Base-by-base conservation (phyloP, 139 green algal species). In the Spirogloea muscicola region DNA sequence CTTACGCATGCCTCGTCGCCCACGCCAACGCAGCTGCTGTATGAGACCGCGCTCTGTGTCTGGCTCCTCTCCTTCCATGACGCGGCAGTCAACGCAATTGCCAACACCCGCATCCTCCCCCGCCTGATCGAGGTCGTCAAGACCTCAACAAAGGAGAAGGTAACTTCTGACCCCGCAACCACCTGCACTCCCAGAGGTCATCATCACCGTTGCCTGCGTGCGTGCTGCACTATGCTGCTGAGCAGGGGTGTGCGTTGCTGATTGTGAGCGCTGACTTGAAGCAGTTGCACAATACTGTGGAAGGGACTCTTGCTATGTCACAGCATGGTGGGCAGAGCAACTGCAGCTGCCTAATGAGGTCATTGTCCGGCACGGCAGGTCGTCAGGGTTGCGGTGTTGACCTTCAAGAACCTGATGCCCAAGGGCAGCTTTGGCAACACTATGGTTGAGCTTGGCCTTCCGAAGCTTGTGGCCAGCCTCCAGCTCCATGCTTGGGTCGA, bases 11-110 rank as follows among this genome's bases (percentile, higher is more conserved):
- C n/a, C n/a, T n/a, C n/a, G n/a, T n/a, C n/a, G n/a, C n/a, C n/a
- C n/a, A n/a, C n/a, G n/a, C n/a, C n/a, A n/a, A n/a, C n/a, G 21
- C 94, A 98, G 88, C 86, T 96, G 67, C 84, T 94, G 58, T 98
- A 98, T 79, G 93, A 98, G 84, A 85, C 88, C 0, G 87, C 83
- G 61, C 83, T 98, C 65, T 95, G 89, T 82, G 64, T 89, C 0
- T 98, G 94, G 94, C 85, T 95, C 81, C 86, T 98, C 40, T 91
- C 85, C 57, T 98, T 93, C 81, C 48, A 93, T 46, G 62, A 82
- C 41, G 49, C 85, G 1, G 90, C 85, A 0, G 75, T 83, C 4
- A 82, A 93, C 43, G 84, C 75, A 6, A 86, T 96, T 81, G 1
- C 44, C 18, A 18, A 52, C 36, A 58, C 81, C 58, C 87, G 83